Evolutionary conservation across 805 yeast genomes (phyloP).

Genomic region (Kurtzmaniella cleridarum): DNA sequence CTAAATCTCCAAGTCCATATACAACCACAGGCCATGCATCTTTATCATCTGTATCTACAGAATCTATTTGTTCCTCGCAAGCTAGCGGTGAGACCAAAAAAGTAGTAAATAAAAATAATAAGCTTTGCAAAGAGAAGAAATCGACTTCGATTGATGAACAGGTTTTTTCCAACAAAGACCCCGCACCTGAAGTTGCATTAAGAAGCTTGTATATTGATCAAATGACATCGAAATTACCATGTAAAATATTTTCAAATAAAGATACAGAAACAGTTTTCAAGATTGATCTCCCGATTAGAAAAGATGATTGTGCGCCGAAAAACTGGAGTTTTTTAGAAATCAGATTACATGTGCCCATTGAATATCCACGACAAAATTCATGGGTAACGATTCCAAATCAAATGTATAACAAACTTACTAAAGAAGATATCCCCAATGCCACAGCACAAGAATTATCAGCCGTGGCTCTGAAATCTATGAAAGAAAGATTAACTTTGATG

Average conservation of each 20-base stretch:
- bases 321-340: conserved; percentile 29
- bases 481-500: conserved; percentile 13
- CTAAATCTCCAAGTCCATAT: not conserved
- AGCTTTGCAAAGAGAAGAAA: too few relatives aligned
- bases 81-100: too few relatives aligned
- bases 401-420: conserved; percentile 16
- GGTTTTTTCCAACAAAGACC: too few relatives aligned
- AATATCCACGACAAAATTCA: conserved; percentile 24
- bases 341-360: conserved; percentile 26
- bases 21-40: too few relatives aligned
- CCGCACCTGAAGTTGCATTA: not conserved
- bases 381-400: conserved; percentile 22
- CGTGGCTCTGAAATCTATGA: conserved; percentile 8
- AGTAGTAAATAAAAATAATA: too few relatives aligned
- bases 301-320: conserved; percentile 14
- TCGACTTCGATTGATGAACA: too few relatives aligned
- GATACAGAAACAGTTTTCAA: conserved; percentile 24
- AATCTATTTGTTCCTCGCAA: too few relatives aligned
- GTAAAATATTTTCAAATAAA: conserved; percentile 22
- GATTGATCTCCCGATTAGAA: conserved; percentile 24
- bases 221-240: conserved; percentile 22
- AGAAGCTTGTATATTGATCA: conserved; percentile 20
- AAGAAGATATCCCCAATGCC: not conserved
- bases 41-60: too few relatives aligned
- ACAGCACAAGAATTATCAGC: conserved; percentile 11